These are phyloP conservation scores for Nemania sp. DNA, from an alignment of 2,329 filamentous ascomycete genomes.

Conservation along the genomic window DNA sequence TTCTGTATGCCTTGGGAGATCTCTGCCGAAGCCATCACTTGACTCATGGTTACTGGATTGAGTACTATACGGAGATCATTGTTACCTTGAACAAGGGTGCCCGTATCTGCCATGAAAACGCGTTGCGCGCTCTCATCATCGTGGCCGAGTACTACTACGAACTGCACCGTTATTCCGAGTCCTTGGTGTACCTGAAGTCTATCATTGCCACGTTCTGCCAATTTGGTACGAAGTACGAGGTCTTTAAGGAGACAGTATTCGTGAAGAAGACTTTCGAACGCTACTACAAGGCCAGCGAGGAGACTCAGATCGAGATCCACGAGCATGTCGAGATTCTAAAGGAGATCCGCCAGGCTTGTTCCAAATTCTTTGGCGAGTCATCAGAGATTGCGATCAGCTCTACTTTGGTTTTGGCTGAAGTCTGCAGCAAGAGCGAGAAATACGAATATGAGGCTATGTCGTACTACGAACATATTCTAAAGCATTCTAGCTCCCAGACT, in stretches of 20 bases:
- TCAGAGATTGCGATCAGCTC: conserved; percentile 19
- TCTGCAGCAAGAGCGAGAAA: conserved; percentile 25
- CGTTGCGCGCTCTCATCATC: conserved; percentile 21
- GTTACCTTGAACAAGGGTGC: conserved; percentile 18
- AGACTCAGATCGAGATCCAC: conserved; percentile 24
- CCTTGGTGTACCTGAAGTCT: conserved; percentile 20
- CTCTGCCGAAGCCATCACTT: conserved; percentile 21
- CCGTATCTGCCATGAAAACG: conserved; percentile 20
- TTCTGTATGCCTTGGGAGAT: conserved; percentile 23
- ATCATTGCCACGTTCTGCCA: conserved; percentile 25
- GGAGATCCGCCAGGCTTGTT: conserved; percentile 21
- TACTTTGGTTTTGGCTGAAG: conserved; percentile 20
- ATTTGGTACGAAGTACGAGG: conserved; percentile 23
- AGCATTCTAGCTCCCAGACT: conserved; percentile 21
- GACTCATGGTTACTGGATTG: conserved; percentile 26
- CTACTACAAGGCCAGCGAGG: conserved; percentile 24
- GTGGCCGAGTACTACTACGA: conserved; percentile 26
- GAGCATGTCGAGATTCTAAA: conserved; percentile 22
- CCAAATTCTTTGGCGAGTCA: conserved; percentile 21
- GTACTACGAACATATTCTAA: conserved; percentile 24
- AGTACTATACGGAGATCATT: conserved; percentile 25
- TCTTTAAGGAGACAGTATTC: conserved; percentile 17
- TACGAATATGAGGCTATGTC: conserved; percentile 25
- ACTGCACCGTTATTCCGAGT: conserved; percentile 22
- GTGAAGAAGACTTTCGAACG: conserved; percentile 23